Conservation (phyloP, 139 green algal genomes). For the Tetradesmus lagerheimii region DNA sequence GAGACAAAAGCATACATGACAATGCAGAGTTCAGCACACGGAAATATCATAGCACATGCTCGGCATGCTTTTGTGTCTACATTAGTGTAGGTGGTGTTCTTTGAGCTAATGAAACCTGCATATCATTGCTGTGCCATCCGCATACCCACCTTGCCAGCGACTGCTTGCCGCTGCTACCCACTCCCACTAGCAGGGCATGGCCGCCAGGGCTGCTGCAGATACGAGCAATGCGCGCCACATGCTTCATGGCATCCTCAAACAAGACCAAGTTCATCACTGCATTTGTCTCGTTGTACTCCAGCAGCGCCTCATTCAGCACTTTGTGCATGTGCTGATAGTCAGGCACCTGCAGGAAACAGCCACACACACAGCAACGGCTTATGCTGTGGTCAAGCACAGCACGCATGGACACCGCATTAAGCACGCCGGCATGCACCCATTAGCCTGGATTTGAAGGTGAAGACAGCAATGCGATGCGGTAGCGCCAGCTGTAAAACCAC, state of each 20-base stretch:
- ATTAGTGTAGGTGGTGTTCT: no score
- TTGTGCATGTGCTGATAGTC: slow-evolving; percentile 79
- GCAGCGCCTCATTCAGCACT: slow-evolving; percentile 82
- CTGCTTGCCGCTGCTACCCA: slow-evolving; percentile 92
- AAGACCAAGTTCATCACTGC: slow-evolving; percentile 92
- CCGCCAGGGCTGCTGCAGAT: slow-evolving; percentile 87
- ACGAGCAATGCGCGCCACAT: slow-evolving; percentile 89
- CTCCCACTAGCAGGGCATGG: slow-evolving; percentile 92
- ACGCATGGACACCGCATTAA: no score
- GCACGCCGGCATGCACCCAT: no score
- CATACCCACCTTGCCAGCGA: slow-evolving; percentile 43
- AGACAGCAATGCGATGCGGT: no score
- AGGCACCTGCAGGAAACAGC: slow-evolving; percentile 57
- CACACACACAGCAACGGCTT: background rate
- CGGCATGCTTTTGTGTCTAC: background rate
- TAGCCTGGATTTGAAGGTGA: no score
- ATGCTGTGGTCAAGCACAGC: no score
- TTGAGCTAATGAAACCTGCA: no score
- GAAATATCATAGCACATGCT: background rate
- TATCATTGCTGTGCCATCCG: background rate
- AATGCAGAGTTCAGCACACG: background rate
- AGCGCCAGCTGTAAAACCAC: no score
- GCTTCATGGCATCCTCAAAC: slow-evolving; percentile 95
- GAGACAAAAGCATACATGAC: background rate
- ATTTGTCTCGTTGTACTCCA: slow-evolving; percentile 95